These are phyloP conservation scores for Solidago caesia DNA, from an alignment of 129 eudicot genomes.

Conservation along the genomic window DNA sequence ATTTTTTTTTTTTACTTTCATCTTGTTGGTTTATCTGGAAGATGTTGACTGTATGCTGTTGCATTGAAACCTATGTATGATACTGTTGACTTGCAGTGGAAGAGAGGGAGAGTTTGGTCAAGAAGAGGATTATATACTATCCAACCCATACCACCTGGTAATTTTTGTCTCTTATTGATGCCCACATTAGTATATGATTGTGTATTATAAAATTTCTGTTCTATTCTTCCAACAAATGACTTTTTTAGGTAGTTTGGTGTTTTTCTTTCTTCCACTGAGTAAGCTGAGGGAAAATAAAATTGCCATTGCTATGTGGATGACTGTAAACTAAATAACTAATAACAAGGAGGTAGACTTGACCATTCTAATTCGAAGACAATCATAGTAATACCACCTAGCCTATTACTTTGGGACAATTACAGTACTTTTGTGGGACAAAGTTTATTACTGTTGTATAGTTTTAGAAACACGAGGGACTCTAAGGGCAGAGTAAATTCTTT, in stretches of 20 bases:
- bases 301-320: background rate
- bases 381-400: no score
- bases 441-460: no score
- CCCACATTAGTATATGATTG: conserved; percentile 12
- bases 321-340: background rate
- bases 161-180: conserved; percentile 19
- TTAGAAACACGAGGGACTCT: no score
- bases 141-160: conserved; percentile 98
- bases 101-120: conserved; percentile 80
- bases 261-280: background rate
- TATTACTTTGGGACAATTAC: no score
- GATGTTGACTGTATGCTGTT: conserved; percentile 10
- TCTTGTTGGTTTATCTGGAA: background rate
- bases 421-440: no score
- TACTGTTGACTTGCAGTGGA: conserved; percentile 56
- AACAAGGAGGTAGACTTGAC: no score
- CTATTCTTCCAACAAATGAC: background rate
- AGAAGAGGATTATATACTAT: conserved; percentile 82
- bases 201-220: conserved; percentile 3
- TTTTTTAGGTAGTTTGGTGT: background rate
- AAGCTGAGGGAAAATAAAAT: background rate
- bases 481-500: no score
- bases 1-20: background rate
- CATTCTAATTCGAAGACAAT: no score
- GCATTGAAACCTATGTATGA: conserved; percentile 15